These are phyloP conservation scores for Auriculariales sp. DNA, from an alignment of 768 basidiomycete genomes.

Conservation along the genomic window DNA sequence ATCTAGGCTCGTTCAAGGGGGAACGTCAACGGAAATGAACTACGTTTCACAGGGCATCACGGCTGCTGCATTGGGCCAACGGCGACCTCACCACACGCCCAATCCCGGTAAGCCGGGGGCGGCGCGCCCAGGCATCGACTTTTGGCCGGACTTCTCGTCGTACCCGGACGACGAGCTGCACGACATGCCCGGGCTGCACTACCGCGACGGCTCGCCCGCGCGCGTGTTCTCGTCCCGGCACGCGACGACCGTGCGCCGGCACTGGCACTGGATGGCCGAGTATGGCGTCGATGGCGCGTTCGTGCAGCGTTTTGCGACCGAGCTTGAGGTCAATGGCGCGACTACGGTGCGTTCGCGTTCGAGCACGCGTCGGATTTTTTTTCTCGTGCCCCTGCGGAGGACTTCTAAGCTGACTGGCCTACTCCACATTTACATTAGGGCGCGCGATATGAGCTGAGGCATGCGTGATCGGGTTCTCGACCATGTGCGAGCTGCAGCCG, in stretches of 20 bases:
- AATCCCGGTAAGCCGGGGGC: not conserved
- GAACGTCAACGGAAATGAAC: too few relatives aligned
- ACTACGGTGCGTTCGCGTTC: not conserved
- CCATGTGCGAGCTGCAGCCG: conserved; percentile 59
- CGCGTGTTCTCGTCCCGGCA: conserved; percentile 69
- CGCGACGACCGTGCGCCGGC: conserved; percentile 53
- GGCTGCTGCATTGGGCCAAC: conserved; percentile 79
- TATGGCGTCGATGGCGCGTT: conserved; percentile 73
- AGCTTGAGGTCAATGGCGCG: conserved; percentile 39
- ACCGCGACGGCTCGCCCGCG: conserved; percentile 39
- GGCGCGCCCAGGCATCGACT: conserved; percentile 56
- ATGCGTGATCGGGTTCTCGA: conserved; percentile 66
- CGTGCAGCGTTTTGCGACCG: conserved; percentile 60
- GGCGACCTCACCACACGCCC: conserved; percentile 30
- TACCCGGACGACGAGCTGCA: conserved; percentile 61
- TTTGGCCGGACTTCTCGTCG: conserved; percentile 67
- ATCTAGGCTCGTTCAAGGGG: too few relatives aligned
- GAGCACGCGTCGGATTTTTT: too few relatives aligned
- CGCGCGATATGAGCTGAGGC: conserved; percentile 39
- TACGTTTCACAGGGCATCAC: conserved; percentile 57
- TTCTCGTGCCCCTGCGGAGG: not conserved
- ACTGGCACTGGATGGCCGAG: too few relatives aligned
- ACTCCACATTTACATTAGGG: conserved; percentile 7
- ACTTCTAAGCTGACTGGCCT: not conserved
- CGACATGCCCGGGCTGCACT: conserved; percentile 49